A percentile compares a stretch with the other conserved stretches of the same genome.
phyloP scores from a whole-genome alignment of 176 grass and related monocot species.

The Pontederia crassipes region DNA sequence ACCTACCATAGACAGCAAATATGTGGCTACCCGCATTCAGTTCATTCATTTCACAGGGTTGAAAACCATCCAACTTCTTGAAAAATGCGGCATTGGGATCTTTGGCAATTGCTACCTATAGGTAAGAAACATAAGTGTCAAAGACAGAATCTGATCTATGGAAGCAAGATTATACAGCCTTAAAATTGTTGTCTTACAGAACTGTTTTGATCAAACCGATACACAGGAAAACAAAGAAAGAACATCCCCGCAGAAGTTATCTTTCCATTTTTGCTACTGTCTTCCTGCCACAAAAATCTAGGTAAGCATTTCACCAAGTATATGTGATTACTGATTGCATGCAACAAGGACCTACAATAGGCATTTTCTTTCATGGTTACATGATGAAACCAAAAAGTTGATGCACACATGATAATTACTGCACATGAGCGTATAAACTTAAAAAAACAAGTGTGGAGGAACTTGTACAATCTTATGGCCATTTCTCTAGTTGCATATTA shows the following conservation, averaged over 20 bases:
- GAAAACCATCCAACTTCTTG: constrained; percentile 94
- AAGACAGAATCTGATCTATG: not conserved
- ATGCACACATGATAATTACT: too few relatives aligned
- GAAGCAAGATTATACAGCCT: too few relatives aligned
- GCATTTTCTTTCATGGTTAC: too few relatives aligned
- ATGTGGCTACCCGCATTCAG: constrained; percentile 90
- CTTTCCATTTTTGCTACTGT: constrained; percentile 14
- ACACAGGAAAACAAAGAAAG: constrained; percentile 20
- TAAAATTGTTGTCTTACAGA: constrained; percentile 1
- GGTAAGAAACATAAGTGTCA: constrained; percentile 21
- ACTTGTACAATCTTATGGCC: too few relatives aligned
- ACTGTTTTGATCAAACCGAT: constrained; percentile 13
- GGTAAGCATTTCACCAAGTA: constrained; percentile 5
- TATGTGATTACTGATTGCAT: constrained; percentile 5
- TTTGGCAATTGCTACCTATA: constrained; percentile 58
- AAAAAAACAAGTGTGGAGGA: too few relatives aligned
- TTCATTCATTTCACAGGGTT: constrained; percentile 97
- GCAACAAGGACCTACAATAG: too few relatives aligned
- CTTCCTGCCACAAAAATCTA: constrained; percentile 53
- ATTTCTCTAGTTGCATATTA: too few relatives aligned
- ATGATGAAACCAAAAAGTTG: too few relatives aligned
- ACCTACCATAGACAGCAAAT: constrained; percentile 94
- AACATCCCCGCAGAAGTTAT: constrained; percentile 20
- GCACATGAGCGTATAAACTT: too few relatives aligned
- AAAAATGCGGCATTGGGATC: constrained; percentile 89